Base-by-base conservation (phyloP, 2,329 filamentous ascomycete species). In the Pochonia chlamydosporia region DNA sequence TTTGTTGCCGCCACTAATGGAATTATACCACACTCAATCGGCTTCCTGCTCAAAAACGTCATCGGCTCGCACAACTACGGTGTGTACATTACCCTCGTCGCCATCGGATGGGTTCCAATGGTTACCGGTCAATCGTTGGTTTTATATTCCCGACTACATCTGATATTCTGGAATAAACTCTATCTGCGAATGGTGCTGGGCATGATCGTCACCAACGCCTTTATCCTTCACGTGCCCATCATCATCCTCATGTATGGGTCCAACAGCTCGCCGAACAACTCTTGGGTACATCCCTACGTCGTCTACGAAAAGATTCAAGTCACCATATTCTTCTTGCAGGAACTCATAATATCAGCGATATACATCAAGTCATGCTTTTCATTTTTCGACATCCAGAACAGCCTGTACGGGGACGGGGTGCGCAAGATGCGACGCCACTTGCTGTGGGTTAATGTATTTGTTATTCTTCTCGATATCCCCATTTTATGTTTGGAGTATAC, bases 91-190 rank as follows among this genome's bases (percentile, higher is more conserved):
- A 54, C 53, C 4, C 44, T 58, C 2, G 56, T 57, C 18, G 54
- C 54, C 13, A 37, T 53, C 5, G 58, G 57, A 13, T 63, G 61
- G 61, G 52, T 57, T 4, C 53, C 48, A 3, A 80, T 83, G 75
- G 72, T 83, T 1, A 80, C 78, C 3, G 80, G 79, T 0, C 78
- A 82, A 56, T 74, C 74, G 0, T 54, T 82, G 7, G 79, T 84
- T 1, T 65, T 84, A 2, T 84, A 79, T 63, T 83, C 79, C 2
- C 73, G 81, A 3, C 69, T 84, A 1, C 78, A 83, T 55, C 67
- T 84, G 3, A 70, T 84, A 13, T 64, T 79, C 3, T 70, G 70
- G 16, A 74, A 78, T 67, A 44, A 69, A 4, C 61, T 62, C 3
- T 60, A 73, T 8, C 65, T 82, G 1, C 69, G 68, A 3, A 67